Evolutionary conservation across 345 rosid genomes (phyloP), one percentile per base, ranked within the genome.

Genomic region (Brassica rapa): DNA sequence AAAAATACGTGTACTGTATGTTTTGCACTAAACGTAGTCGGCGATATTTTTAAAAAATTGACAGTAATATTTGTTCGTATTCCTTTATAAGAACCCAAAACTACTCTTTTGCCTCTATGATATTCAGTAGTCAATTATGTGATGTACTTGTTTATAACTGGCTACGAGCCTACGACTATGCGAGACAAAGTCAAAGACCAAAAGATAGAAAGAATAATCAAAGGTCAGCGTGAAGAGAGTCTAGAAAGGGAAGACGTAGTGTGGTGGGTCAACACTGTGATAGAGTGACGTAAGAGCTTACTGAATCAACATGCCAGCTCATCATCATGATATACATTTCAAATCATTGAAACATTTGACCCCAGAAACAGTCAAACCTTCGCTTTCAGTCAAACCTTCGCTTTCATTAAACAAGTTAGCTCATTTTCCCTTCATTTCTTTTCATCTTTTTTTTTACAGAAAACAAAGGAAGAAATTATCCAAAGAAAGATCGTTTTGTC

Each of bases 211-310:
- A 37, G 59, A 53, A 53, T 8, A 74, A 56, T 73, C 2, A 74
- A 75, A 66, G 63, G 67, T 16, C 62, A 71, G 41, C 61, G 37
- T 30, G 73, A 64, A 55, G 49, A 77, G 30, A 51, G 71, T 62
- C 65, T 53, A 51, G 32, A 55, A 37, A 71, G 21, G 23, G n/a
- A 35, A 62, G 25, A 71, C 75, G 71, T 14, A 76, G 80, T 70
- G 65, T 4, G 76, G 77, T 16, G 0, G 43, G 69, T 78, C 82
- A 78, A 72, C 72, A 71, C 76, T 64, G 2, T 12, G 8, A 41
- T n/a, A n/a, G 7, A 39, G 24, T 72, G 76, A 72, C 76, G 76
- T 62, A 15, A 72, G 76, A 27, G 68, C 74, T 59, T 49, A 78
- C 56, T 43, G 30, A 21, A 59, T 30, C n/a, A 51, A 57, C 41